Evolutionary conservation across 768 basidiomycete genomes (phyloP).

Genomic region (Butyriboletus loyo): DNA sequence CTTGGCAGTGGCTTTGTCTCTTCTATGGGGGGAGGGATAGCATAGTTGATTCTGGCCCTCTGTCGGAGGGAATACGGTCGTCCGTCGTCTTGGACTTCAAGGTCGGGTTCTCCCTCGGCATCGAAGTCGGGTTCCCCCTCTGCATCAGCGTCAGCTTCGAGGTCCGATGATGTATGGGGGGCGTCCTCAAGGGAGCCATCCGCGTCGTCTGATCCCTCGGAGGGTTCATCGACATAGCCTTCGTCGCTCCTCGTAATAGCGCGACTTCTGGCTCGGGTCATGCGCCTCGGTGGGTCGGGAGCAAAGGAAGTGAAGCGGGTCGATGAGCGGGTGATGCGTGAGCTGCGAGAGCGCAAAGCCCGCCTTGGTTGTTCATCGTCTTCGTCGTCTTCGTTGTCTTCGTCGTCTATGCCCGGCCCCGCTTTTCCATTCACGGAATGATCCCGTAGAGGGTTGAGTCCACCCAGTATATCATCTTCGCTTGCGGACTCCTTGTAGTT

Average conservation of each 20-base stretch:
- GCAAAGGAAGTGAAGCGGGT: conserved; percentile 1
- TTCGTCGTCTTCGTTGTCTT: conserved; percentile 33
- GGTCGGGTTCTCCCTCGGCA: conserved; percentile 36
- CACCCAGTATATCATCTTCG: conserved; percentile 38
- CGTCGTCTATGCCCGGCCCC: conserved; percentile 24
- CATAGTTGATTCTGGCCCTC: conserved; percentile 68
- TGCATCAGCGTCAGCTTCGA: conserved; percentile 35
- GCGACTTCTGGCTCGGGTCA: conserved; percentile 27
- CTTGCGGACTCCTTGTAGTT: conserved; percentile 45
- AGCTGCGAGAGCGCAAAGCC: conserved; percentile 10
- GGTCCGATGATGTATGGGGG: conserved; percentile 39
- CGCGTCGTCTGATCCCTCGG: conserved; percentile 49
- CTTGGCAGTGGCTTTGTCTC: conserved; percentile 47
- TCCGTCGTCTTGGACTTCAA: conserved; percentile 40
- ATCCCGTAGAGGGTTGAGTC: conserved; percentile 4
- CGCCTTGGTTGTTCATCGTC: conserved; percentile 27
- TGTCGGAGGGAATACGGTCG: conserved; percentile 59
- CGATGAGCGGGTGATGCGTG: conserved; percentile 27
- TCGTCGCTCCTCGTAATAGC: conserved; percentile 45
- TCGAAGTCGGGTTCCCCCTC: conserved; percentile 41
- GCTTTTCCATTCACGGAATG: conserved; percentile 20
- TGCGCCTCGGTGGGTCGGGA: conserved; percentile 3
- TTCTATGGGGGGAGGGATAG: conserved; percentile 78
- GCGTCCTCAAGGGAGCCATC: conserved; percentile 61
- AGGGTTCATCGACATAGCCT: conserved; percentile 48